phyloP scores from a whole-genome alignment of 2,329 filamentous ascomycete species.

The Ploettnerulaceae sp. region DNA sequence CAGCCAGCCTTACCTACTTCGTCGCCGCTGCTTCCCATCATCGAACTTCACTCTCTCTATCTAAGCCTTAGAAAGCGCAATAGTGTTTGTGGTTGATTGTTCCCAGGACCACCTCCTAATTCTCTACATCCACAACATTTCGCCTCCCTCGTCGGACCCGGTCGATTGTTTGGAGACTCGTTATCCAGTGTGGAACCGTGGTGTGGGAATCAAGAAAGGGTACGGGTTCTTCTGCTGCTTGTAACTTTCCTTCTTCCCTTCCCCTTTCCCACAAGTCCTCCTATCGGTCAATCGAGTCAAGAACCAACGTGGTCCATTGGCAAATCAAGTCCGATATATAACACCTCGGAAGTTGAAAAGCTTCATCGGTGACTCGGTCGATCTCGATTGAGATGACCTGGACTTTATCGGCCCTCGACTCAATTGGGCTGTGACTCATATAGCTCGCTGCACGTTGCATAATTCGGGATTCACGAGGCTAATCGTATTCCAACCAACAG shows the following conservation, averaged over 20 bases:
- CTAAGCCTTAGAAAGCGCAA: slow-evolving; percentile 6
- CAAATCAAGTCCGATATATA: slow-evolving; percentile 29
- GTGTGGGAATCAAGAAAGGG: slow-evolving; percentile 2
- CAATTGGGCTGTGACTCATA: slow-evolving; percentile 29
- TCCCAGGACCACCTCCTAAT: no score
- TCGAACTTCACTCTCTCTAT: slow-evolving; percentile 1
- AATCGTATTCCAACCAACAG: slow-evolving; percentile 27
- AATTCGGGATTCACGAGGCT: slow-evolving; percentile 24
- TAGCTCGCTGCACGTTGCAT: slow-evolving; percentile 25
- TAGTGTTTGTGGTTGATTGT: no score
- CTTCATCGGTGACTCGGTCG: slow-evolving; percentile 17
- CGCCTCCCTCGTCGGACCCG: not conserved
- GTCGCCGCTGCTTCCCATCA: not conserved
- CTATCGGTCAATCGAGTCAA: slow-evolving; percentile 14
- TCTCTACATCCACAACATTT: not conserved
- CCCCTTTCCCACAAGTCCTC: slow-evolving; percentile 4
- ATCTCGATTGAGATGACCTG: slow-evolving; percentile 21
- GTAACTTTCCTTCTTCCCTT: slow-evolving; percentile 2
- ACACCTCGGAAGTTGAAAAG: slow-evolving; percentile 17
- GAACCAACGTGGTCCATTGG: slow-evolving; percentile 15
- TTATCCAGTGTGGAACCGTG: slow-evolving; percentile 4
- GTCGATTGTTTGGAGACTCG: slow-evolving; percentile 2
- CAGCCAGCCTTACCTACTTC: slow-evolving; percentile 20
- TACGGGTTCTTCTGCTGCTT: slow-evolving; percentile 8
- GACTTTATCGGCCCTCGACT: slow-evolving; percentile 25